Conservation (phyloP, 371 early-diverging fungal genomes). For the Thermomucor indicae-seudaticae region DNA sequence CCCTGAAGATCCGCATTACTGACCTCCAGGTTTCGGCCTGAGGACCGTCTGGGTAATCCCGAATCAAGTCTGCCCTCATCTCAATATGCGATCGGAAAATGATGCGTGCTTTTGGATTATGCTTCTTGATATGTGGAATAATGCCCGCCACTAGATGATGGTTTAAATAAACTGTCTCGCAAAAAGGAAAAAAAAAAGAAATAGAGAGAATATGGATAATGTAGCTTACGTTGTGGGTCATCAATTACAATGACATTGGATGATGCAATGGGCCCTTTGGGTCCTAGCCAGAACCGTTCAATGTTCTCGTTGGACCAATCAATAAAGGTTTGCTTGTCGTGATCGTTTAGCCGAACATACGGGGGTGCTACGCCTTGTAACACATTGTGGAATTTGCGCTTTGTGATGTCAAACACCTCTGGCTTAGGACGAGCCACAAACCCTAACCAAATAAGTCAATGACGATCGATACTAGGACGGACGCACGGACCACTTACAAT, state of each 20-base stretch:
- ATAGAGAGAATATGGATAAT: not conserved
- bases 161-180: not conserved
- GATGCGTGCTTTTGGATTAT: slow-evolving; percentile 65
- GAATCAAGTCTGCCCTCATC: slow-evolving; percentile 69
- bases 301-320: slow-evolving; percentile 78
- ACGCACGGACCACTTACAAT: slow-evolving; percentile 51
- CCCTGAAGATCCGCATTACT: not conserved
- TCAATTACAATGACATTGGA: slow-evolving; percentile 85
- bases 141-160: slow-evolving; percentile 58
- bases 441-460: slow-evolving; percentile 27
- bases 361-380: slow-evolving; percentile 80
- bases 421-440: slow-evolving; percentile 76
- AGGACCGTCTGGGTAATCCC: slow-evolving; percentile 46
- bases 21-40: slow-evolving; percentile 65
- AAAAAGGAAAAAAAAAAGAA: slow-evolving; percentile 2
- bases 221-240: slow-evolving; percentile 73
- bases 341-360: slow-evolving; percentile 54
- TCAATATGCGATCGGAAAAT: slow-evolving; percentile 89
- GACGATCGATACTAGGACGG: not conserved
- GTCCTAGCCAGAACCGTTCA: slow-evolving; percentile 68
- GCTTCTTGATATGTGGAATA: slow-evolving; percentile 68
- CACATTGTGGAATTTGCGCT: slow-evolving; percentile 86
- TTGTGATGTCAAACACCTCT: slow-evolving; percentile 80
- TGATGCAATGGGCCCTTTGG: slow-evolving; percentile 59
- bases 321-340: slow-evolving; percentile 67